phyloP scores from a whole-genome alignment of 164 flowering plant genomes.

The Hamamelis virginiana region DNA sequence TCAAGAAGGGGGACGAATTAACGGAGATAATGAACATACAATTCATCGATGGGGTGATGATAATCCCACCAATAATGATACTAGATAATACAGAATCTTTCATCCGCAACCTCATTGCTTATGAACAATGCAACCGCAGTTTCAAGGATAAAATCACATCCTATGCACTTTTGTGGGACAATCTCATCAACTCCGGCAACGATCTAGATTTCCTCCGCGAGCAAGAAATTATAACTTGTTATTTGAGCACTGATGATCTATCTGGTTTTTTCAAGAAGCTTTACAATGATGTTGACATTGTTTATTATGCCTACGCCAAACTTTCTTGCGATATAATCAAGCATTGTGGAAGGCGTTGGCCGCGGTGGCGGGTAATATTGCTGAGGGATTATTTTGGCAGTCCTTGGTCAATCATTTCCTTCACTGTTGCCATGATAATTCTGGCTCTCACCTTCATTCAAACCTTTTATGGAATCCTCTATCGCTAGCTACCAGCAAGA shows the following conservation, averaged over 20 bases:
- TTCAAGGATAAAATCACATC: constrained; percentile 18
- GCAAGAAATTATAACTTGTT: constrained; percentile 14
- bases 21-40: not conserved
- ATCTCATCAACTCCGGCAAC: constrained; percentile 18
- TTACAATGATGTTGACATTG: constrained; percentile 13
- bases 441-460: constrained; percentile 12
- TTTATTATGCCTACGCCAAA: not conserved
- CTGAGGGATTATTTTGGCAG: constrained; percentile 8
- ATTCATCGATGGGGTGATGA: constrained; percentile 18
- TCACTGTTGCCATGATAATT: constrained; percentile 1
- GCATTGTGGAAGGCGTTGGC: not conserved
- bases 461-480: not conserved
- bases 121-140: constrained; percentile 25
- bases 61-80: constrained; percentile 22
- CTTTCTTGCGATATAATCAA: not conserved
- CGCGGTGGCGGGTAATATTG: constrained; percentile 4
- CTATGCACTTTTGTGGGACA: constrained; percentile 24
- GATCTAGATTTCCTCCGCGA: constrained; percentile 21
- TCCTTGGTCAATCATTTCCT: constrained; percentile 17
- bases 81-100: constrained; percentile 23
- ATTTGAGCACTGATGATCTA: constrained; percentile 21
- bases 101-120: constrained; percentile 30
- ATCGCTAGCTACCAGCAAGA: not conserved
- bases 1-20: not conserved
- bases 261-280: constrained; percentile 23